These are phyloP conservation scores for Polyporus arcularius DNA, from an alignment of 768 basidiomycete species.

Conservation along the genomic window DNA sequence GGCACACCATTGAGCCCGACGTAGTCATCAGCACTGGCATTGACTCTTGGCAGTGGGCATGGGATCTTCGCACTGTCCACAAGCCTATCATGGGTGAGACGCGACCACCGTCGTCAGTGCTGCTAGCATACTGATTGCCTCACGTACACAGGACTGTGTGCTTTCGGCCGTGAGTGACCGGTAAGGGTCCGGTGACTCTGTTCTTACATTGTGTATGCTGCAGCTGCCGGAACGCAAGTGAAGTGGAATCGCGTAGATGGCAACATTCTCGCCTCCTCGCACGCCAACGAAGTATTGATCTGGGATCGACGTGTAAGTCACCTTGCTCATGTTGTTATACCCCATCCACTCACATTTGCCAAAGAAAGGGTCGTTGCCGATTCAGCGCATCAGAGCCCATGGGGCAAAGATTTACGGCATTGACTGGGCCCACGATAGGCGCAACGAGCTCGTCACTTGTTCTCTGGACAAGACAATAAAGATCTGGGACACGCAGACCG, in stretches of 20 bases:
- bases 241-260: conserved; percentile 94
- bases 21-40: conserved; percentile 88
- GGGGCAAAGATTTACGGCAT: conserved; percentile 95
- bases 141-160: conserved; percentile 47
- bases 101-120: neutral
- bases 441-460: conserved; percentile 89
- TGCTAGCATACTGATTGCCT: neutral
- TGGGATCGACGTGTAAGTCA: conserved; percentile 89
- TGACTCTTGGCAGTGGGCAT: conserved; percentile 93
- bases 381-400: conserved; percentile 77
- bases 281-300: conserved; percentile 81
- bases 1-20: conserved; percentile 86
- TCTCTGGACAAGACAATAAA: conserved; percentile 95
- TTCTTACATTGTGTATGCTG: neutral
- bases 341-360: neutral
- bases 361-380: conserved; percentile 87
- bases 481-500: conserved; percentile 66
- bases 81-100: conserved; percentile 68
- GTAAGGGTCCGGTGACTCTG: neutral
- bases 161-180: conserved; percentile 50
- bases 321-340: neutral
- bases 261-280: conserved; percentile 87
- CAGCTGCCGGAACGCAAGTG: conserved; percentile 90
- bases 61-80: conserved; percentile 68
- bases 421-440: conserved; percentile 82